Evolutionary conservation across 2,329 filamentous ascomycete genomes (phyloP), one percentile per base, ranked within the genome.

Genomic region (Monosporascus sp.): DNA sequence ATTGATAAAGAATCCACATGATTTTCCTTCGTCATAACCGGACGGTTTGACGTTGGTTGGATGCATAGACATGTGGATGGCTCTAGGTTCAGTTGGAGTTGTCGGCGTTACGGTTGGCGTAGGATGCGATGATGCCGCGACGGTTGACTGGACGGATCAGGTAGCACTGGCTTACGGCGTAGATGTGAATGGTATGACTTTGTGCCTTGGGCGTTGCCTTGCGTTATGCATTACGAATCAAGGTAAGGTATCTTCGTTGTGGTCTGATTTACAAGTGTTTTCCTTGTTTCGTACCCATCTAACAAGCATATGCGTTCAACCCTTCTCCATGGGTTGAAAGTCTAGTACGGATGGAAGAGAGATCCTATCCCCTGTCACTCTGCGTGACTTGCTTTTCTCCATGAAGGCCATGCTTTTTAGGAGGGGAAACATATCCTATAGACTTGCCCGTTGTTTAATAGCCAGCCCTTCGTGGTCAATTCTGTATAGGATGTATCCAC

Each of bases 261-360:
- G 1, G 22, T 25, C 11, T 15, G 24, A 22, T 18, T 22, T 50
- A 47, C 41, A 37, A 43, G 31, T 39, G 44, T 58, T 50, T 48
- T 53, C 48, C 27, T 14, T 8, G 20, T 41, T 24, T 37, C 41
- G 18, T 39, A 9, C 66, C 74, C 74, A 78, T 77, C 74, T 74
- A 68, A 20, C 64, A 60, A 79, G 76, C 76, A 79, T 79, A 78
- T 79, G 65, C 76, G 74, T 76, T 76, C 74, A 70, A 68, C 70
- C 67, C 67, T 72, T 76, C 70, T 66, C 69, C 76, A 65, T 79
- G 76, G 74, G 74, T 74, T 70, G 74, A 74, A 76, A 70, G 76
- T 74, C 76, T 79, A 79, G 75, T 73, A 73, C 68, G 71, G 69
- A 73, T 80, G 77, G 77, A 73, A 79, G 72, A 79, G 72, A 56